Evolutionary conservation across 768 basidiomycete genomes (phyloP), one percentile per base, ranked within the genome.

Genomic region (Leccinum obscurum): DNA sequence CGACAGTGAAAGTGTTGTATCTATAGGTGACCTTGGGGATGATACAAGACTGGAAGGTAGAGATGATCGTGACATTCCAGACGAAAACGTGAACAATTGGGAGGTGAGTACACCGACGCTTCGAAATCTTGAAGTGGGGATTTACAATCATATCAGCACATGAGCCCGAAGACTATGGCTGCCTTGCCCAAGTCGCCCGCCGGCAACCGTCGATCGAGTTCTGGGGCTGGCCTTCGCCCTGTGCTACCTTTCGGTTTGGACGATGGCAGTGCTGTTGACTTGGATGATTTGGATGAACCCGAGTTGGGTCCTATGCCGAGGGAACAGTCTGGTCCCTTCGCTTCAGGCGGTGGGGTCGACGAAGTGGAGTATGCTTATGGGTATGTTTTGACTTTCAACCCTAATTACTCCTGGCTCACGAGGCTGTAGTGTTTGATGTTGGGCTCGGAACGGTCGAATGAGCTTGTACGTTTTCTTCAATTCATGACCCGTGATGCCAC

Each of bases 121-220:
- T 52, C 8, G 50, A 26, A 57, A 52, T 13, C 56, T 13, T 48
- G 15, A 26, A 35, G 13, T 24, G 14, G 24, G 7, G 57, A 35
- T 44, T 56, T 51, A 62, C 6, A 41, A 41, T 56, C 9, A 41
- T 28, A 62, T 20, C 64, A 95, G 95, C 95, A 96, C 70, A 91
- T 98, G 89, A 96, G 95, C 64, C 93, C 94, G 4, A 92, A 93
- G 75, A 95, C 94, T 3, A 90, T 98, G 86, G 91, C 92, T 13
- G 90, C 93, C 9, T 79, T 98, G 52, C 92, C 95, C 0, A 95
- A 95, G 72, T 95, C 93, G 0, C 95, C 95, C 17, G 89, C 89
- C 15, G 88, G 90, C 48, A 80, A 81, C 52, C 83, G 95, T 26
- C 84, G 94, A 26, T 91, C 92, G 35, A 93, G 91, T 62, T 90